Evolutionary conservation across 2,329 filamentous ascomycete genomes (phyloP).

Genomic region (Colletotrichum costaricense): DNA sequence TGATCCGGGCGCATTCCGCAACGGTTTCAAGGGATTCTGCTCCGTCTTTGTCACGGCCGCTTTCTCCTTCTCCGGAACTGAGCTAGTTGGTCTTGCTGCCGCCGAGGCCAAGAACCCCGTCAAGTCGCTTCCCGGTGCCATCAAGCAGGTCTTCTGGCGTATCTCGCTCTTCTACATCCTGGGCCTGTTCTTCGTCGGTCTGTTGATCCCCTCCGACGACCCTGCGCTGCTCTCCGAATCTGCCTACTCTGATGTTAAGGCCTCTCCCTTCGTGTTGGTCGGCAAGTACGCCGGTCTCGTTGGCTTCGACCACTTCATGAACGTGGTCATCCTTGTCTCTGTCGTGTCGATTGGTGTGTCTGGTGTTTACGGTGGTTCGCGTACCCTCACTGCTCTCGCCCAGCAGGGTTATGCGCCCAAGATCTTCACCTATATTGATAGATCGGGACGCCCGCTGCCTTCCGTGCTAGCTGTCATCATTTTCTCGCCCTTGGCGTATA

Average conservation of each 20-base stretch:
- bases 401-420: constrained; percentile 66
- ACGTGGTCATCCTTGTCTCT: constrained; percentile 63
- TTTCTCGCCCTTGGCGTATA: constrained; percentile 60
- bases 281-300: constrained; percentile 56
- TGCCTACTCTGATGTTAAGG: constrained; percentile 50
- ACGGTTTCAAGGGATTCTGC: constrained; percentile 78
- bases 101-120: constrained; percentile 76
- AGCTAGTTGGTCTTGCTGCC: constrained; percentile 76
- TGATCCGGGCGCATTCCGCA: constrained; percentile 66
- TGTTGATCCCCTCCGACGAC: constrained; percentile 57
- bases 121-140: constrained; percentile 79
- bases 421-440: constrained; percentile 64
- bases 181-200: constrained; percentile 59
- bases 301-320: constrained; percentile 64
- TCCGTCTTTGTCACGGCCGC: constrained; percentile 77
- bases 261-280: constrained; percentile 37
- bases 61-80: constrained; percentile 76
- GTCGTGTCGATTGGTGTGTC: constrained; percentile 67
- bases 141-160: constrained; percentile 77
- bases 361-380: constrained; percentile 65
- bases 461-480: constrained; percentile 56
- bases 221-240: constrained; percentile 55
- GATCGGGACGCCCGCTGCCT: constrained; percentile 60
- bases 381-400: constrained; percentile 66
- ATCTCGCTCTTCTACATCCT: constrained; percentile 63